Conservation (phyloP, 345 rosid genomes). For the Corchorus olitorius region DNA sequence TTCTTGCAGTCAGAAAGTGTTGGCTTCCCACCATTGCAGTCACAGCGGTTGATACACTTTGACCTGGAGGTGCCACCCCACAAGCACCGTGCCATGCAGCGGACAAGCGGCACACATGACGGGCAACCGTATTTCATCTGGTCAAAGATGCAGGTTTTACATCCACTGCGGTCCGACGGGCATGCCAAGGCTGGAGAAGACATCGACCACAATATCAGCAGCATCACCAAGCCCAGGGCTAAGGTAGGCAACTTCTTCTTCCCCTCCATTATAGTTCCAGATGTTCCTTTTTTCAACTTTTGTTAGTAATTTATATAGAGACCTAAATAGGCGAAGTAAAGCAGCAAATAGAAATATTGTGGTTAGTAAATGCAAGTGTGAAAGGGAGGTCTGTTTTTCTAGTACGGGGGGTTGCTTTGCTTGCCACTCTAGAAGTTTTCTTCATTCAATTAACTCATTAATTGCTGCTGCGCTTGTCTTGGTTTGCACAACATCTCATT, state of each 20-base stretch:
- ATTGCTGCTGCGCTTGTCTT: constrained; percentile 18
- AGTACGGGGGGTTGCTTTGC: background rate
- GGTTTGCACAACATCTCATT: constrained; percentile 30
- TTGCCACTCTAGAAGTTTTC: background rate
- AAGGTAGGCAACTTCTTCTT: constrained; percentile 15
- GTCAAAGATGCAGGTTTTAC: constrained; percentile 54
- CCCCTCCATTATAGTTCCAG: background rate
- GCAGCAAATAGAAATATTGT: background rate
- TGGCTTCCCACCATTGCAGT: constrained; percentile 49
- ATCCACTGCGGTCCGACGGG: constrained; percentile 28
- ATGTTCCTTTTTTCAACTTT: background rate
- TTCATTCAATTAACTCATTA: constrained; percentile 20
- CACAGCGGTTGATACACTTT: constrained; percentile 48
- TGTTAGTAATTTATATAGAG: background rate
- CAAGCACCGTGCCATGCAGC: constrained; percentile 81
- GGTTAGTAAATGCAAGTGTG: constrained; percentile 6
- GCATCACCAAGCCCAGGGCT: constrained; percentile 10
- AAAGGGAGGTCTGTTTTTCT: background rate
- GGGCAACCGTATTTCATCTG: constrained; percentile 61
- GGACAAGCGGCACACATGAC: constrained; percentile 53
- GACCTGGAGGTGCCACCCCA: constrained; percentile 61
- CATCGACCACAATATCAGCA: constrained; percentile 25
- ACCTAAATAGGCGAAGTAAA: too few species aligned
- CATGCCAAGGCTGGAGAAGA: constrained; percentile 26
- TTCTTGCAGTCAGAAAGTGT: constrained; percentile 59